Conservation (phyloP, 768 basidiomycete species). For the Mycena crocata region DNA sequence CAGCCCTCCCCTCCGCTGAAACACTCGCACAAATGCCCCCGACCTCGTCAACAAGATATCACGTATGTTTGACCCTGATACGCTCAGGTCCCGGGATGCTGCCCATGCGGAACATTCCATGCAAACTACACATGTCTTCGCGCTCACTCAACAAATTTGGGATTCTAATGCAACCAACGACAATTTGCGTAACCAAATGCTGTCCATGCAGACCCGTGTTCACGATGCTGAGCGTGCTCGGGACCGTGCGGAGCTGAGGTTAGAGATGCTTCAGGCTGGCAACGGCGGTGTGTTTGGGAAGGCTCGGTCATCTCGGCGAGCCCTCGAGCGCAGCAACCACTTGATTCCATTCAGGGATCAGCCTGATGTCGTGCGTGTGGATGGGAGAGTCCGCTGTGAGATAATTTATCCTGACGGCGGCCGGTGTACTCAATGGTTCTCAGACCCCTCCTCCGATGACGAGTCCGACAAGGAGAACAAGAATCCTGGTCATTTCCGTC, state of each 20-base stretch:
- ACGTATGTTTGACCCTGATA: neutral
- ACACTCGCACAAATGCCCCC: neutral
- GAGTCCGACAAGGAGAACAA: constrained; percentile 2
- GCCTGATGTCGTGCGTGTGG: neutral
- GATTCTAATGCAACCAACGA: constrained; percentile 21
- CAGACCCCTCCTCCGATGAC: constrained; percentile 3
- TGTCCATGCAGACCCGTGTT: neutral
- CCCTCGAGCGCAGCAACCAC: too few species aligned
- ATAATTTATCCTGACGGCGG: constrained; percentile 18
- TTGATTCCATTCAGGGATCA: too few species aligned
- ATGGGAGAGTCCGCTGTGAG: constrained; percentile 10
- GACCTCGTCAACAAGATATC: constrained; percentile 7
- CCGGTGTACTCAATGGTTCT: neutral
- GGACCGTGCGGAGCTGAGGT: constrained; percentile 31
- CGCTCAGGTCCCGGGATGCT: neutral
- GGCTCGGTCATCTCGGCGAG: too few species aligned
- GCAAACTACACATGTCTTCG: constrained; percentile 12
- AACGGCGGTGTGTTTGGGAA: neutral
- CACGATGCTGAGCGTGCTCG: constrained; percentile 16
- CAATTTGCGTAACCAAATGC: neutral
- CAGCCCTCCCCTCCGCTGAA: constrained; percentile 8
- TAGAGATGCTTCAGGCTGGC: neutral
- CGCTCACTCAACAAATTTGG: constrained; percentile 12
- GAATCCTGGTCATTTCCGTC: neutral
- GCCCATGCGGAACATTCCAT: constrained; percentile 6